Evolutionary conservation across 2,329 filamentous ascomycete species (phyloP).

Genomic region (Colletotrichum salicis): DNA sequence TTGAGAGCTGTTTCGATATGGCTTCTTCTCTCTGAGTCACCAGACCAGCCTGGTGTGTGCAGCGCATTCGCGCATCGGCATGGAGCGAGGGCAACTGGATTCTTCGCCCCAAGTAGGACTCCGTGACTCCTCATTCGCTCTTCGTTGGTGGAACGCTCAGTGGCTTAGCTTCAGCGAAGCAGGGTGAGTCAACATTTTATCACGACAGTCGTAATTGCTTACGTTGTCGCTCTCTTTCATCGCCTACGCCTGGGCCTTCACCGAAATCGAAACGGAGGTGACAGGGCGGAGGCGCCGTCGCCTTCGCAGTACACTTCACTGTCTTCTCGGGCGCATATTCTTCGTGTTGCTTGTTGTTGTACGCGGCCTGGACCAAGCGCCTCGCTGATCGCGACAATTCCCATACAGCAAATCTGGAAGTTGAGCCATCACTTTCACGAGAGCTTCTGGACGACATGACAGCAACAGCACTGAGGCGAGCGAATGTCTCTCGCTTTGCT

Average conservation of each 20-base stretch:
- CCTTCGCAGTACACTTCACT: neutral
- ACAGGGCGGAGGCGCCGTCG: neutral
- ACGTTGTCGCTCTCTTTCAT: neutral
- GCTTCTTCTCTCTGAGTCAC: neutral
- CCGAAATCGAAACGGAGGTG: conserved; percentile 23
- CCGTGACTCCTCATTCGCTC: neutral
- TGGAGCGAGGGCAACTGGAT: neutral
- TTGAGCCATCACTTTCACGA: conserved; percentile 1
- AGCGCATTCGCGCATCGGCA: neutral
- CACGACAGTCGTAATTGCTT: neutral
- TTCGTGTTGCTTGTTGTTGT: neutral
- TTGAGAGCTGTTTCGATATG: neutral
- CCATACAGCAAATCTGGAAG: conserved; percentile 1
- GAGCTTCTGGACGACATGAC: neutral
- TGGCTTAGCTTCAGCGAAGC: neutral
- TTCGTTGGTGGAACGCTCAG: neutral
- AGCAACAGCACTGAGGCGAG: neutral
- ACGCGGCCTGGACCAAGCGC: neutral
- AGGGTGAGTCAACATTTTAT: conserved; percentile 13
- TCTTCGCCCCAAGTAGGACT: conserved; percentile 11
- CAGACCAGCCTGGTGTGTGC: neutral
- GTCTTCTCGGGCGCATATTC: neutral
- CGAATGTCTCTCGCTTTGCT: neutral
- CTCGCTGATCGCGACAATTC: neutral
- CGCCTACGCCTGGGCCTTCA: neutral